Evolutionary conservation across 2,329 filamentous ascomycete species (phyloP), one percentile per base, ranked within the genome.

Genomic region (Fusarium goolgardi): DNA sequence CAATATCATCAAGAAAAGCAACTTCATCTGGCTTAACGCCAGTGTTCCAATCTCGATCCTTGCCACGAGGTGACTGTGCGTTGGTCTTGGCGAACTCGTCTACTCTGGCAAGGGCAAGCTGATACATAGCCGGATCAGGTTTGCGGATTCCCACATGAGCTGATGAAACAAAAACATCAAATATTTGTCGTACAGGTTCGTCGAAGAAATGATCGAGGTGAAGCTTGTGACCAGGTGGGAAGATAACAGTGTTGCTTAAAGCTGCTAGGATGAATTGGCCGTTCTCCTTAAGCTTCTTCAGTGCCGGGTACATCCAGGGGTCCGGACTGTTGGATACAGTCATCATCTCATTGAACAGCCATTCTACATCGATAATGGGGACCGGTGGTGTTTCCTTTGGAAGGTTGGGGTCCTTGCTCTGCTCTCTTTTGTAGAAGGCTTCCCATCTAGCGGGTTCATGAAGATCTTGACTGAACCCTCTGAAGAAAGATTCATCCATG

Each of bases 341-440:
- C 93, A 98, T 97, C 94, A 98, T 98, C 73, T 91, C 86, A 86
- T 92, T 91, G 81, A 97, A 97, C 29, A 99, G 83, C 79, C 82
- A 88, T 75, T 93, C 89, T 16, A 87, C 91, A 74, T 98, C 90
- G 45, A 98, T 85, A 3, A 82, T 78, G 0, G 95, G 95, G 1
- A 94, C 76, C 0, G 88, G 84, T 2, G 92, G 91, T 0, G 84
- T 72, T 18, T 80, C 71, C 20, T 63, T 74, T 23, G 78, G 78
- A 15, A 81, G 79, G 25, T 59, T 76, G 2, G 81, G 78, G 62
- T 82, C 75, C 74, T 79, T 83, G 67, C 74, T 74, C 56, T 78
- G 80, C 59, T 83, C 81, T 31, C 74, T 72, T 44, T 73, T 63
- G 80, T 88, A 86, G 75, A 88, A 98, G 9, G 84, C 80, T 23